phyloP scores from a whole-genome alignment of 2,329 filamentous ascomycete genomes.

The Myriosclerotinia curreyana region DNA sequence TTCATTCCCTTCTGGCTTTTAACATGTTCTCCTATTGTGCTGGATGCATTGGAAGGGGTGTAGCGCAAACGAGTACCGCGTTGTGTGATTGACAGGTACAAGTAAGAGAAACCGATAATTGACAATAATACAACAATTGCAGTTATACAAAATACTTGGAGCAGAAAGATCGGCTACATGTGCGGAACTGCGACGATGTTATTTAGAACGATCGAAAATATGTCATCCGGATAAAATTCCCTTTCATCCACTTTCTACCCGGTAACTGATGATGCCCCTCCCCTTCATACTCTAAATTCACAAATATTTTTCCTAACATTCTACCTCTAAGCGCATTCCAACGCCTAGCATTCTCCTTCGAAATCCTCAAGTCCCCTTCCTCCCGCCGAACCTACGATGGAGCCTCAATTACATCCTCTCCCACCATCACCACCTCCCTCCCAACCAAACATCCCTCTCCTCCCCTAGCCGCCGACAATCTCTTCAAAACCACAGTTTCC shows the following conservation, averaged over 20 bases:
- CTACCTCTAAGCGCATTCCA: conserved; percentile 40
- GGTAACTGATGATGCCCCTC: conserved; percentile 27
- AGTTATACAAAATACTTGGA: conserved; percentile 43
- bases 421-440: conserved; percentile 39
- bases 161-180: conserved; percentile 38
- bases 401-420: conserved; percentile 38
- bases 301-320: not conserved
- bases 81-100: not conserved
- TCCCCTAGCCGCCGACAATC: not conserved
- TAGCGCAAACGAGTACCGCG: not conserved
- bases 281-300: not conserved
- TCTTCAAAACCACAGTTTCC: conserved; percentile 41
- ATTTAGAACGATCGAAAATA: conserved; percentile 43
- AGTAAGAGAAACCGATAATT: conserved; percentile 19
- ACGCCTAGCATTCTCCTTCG: conserved; percentile 43
- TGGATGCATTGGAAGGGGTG: not conserved
- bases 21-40: not conserved
- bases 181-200: conserved; percentile 42
- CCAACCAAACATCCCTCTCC: conserved; percentile 40
- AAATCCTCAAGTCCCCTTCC: conserved; percentile 42
- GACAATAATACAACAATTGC: conserved; percentile 16
- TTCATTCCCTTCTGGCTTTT: not conserved
- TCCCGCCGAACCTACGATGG: conserved; percentile 42
- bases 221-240: conserved; percentile 43
- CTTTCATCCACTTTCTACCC: conserved; percentile 41